Base-by-base conservation (phyloP, 805 yeast genomes). In the Cyberlindnera bimundalis region DNA sequence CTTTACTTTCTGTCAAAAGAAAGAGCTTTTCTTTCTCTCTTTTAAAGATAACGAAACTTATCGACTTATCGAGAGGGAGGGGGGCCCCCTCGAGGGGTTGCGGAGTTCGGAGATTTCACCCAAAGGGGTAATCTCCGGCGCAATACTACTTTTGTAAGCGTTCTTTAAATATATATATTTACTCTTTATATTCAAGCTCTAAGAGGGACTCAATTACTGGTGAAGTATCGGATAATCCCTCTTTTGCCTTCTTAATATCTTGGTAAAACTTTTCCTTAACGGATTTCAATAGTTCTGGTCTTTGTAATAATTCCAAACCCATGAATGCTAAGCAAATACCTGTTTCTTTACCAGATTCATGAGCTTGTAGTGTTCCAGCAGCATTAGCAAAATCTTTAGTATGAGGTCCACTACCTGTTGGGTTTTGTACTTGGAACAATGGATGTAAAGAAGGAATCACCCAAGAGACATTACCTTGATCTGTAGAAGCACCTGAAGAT, bases 401-500 rank as follows among this genome's bases (percentile, higher is more conserved):
- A 14, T 43, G 47, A 5, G 41, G 39, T 11, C 42, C 42, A 26
- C 19, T 14, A n/a, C 29, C 23, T 5, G 15, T 14, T 10, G 35
- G 25, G 20, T 19, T 19, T 3, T 30, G 13, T 6, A 43, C 37
- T 1, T 18, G 8, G 31, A 43, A 43, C 39, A 43, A 15, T 14
- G 47, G 39, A n/a, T 39, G 43, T 11, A 43, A 11, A n/a, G 43
- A 35, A 3, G 47, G 47, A 4, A 43, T 16, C 1, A 11, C 28
- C 42, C 42, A 43, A 7, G 47, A 43, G 16, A 39, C 29, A 18
- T 43, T 39, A 5, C 43, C 47, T n/a, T 43, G 47, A 28, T 39
- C 43, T 6, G 43, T 39, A 9, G 47, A 43, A 5, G 39, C 47
- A 2, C 41, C 47, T 9, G 26, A 14, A 4, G n/a, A 9, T 2